These are phyloP conservation scores for Suhomyces faveliae DNA, from an alignment of 805 yeast genomes.

Conservation along the genomic window DNA sequence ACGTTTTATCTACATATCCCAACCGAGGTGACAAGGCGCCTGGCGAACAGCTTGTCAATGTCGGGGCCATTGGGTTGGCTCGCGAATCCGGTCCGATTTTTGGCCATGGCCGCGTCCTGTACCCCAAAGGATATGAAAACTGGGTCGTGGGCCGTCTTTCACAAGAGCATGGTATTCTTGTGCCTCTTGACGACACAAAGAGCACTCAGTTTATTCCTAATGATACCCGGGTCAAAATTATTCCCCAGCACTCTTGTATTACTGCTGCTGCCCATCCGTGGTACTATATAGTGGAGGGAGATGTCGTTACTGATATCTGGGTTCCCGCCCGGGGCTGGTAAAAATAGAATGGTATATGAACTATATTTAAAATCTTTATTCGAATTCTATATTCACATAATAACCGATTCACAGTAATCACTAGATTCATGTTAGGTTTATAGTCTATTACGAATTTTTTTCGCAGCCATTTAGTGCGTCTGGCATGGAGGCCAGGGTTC, in stretches of 20 bases:
- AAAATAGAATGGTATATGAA: background rate
- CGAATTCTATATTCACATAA: no score
- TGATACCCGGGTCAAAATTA: slow-evolving; percentile 54
- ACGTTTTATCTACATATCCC: slow-evolving; percentile 51
- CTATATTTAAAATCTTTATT: no score
- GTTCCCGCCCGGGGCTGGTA: slow-evolving; percentile 57
- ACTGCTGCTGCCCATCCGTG: slow-evolving; percentile 61
- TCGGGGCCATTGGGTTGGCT: slow-evolving; percentile 70
- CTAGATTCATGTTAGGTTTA: no score
- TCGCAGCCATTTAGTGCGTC: no score
- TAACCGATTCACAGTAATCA: no score
- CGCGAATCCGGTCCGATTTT: slow-evolving; percentile 60
- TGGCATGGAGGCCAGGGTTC: no score
- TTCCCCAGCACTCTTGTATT: slow-evolving; percentile 75
- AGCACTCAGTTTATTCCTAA: slow-evolving; percentile 43
- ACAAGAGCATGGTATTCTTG: slow-evolving; percentile 78
- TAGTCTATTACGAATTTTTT: no score
- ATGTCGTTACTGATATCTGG: slow-evolving; percentile 61
- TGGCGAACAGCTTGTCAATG: slow-evolving; percentile 65
- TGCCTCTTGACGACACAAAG: slow-evolving; percentile 36
- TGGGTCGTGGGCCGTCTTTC: slow-evolving; percentile 70
- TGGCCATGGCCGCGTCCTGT: slow-evolving; percentile 55
- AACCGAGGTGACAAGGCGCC: slow-evolving; percentile 48
- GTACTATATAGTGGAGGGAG: slow-evolving; percentile 53
- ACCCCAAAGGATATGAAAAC: slow-evolving; percentile 42